These are phyloP conservation scores for Epichloe sp. DNA, from an alignment of 2,329 filamentous ascomycete species.

Conservation along the genomic window DNA sequence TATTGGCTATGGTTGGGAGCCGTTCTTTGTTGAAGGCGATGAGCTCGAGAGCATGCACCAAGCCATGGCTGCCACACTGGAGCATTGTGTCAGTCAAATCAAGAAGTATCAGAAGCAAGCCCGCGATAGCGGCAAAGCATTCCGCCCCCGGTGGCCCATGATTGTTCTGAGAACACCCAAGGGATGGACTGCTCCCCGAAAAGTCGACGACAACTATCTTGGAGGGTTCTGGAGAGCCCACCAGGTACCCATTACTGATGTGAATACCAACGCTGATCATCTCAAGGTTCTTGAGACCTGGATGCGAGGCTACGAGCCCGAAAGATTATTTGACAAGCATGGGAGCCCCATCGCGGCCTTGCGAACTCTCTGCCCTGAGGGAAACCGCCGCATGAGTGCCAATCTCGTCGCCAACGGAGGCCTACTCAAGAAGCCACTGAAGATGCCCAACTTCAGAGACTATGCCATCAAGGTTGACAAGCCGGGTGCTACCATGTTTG, in stretches of 20 bases:
- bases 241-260: conserved; percentile 64
- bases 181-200: conserved; percentile 66
- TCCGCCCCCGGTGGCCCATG: conserved; percentile 71
- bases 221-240: conserved; percentile 71
- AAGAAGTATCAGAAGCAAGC: conserved; percentile 56
- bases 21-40: conserved; percentile 68
- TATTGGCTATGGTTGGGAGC: conserved; percentile 63
- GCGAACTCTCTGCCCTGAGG: conserved; percentile 49
- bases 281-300: conserved; percentile 58
- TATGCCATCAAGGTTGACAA: conserved; percentile 52
- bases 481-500: conserved; percentile 40
- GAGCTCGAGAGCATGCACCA: conserved; percentile 67
- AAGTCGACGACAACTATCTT: conserved; percentile 56
- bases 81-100: conserved; percentile 60
- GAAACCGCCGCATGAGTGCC: conserved; percentile 59
- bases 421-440: conserved; percentile 49
- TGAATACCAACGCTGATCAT: conserved; percentile 49
- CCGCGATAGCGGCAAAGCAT: conserved; percentile 54
- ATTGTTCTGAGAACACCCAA: conserved; percentile 65
- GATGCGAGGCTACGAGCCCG: conserved; percentile 66
- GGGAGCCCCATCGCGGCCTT: conserved; percentile 52
- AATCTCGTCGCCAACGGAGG: conserved; percentile 68
- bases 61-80: conserved; percentile 66
- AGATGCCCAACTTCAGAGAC: conserved; percentile 55
- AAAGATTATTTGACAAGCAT: conserved; percentile 52